Evolutionary conservation across 257 asterid species (phyloP).

Genomic region (Lithospermum erythrorhizon): DNA sequence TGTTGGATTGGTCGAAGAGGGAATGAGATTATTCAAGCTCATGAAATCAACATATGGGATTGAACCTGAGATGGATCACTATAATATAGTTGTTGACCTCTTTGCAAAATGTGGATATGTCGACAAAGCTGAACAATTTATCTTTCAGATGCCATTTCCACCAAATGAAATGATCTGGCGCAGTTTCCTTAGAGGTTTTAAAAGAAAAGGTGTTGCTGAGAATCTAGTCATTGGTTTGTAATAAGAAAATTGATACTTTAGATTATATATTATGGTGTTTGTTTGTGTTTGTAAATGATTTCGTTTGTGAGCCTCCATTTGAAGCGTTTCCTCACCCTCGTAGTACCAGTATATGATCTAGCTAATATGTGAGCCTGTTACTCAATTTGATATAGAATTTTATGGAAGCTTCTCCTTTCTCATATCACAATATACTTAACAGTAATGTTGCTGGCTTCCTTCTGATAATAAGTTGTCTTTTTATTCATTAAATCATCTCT

Average conservation of each 20-base stretch:
- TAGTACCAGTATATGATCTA: too few relatives aligned
- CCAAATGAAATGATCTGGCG: slow-evolving; percentile 77
- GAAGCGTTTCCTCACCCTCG: too few relatives aligned
- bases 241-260: not conserved
- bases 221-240: not conserved
- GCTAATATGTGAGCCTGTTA: too few relatives aligned
- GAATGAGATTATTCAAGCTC: slow-evolving; percentile 44
- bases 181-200: slow-evolving; percentile 69
- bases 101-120: slow-evolving; percentile 58
- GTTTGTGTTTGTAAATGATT: too few relatives aligned
- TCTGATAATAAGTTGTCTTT: too few relatives aligned
- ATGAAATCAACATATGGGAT: slow-evolving; percentile 44
- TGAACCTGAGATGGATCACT: slow-evolving; percentile 75
- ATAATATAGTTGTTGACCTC: slow-evolving; percentile 51
- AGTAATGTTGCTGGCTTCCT: too few relatives aligned
- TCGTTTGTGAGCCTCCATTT: too few relatives aligned
- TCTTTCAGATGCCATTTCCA: slow-evolving; percentile 64
- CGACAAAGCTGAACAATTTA: slow-evolving; percentile 60
- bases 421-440: too few relatives aligned
- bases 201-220: slow-evolving; percentile 26
- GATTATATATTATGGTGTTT: too few relatives aligned
- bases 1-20: slow-evolving; percentile 58
- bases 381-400: too few relatives aligned
- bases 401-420: too few relatives aligned
- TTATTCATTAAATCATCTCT: too few relatives aligned